Base-by-base conservation (phyloP, 2,329 filamentous ascomycete species). In the Phialemonium atrogriseum region DNA sequence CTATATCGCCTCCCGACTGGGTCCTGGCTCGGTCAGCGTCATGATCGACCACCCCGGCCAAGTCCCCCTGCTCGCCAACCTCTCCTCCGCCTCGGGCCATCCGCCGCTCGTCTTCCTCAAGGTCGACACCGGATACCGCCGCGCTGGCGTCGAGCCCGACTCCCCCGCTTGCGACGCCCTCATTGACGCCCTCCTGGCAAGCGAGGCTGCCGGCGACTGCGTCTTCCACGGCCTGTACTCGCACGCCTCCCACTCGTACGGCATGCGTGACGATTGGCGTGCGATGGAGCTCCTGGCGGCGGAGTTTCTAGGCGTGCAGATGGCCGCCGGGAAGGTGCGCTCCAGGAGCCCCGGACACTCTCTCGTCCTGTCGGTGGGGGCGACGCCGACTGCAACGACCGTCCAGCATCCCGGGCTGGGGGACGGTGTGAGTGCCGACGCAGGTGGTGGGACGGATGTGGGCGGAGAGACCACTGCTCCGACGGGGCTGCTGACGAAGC, bases 241-340 rank as follows among this genome's bases (percentile, higher is more conserved):
- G 3, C 84, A 89, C 52, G 78, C 78, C 6, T 81, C 83, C 2
- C 70, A 84, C 42, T 84, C 77, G 13, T 89, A 91, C 50, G 61
- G 59, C 15, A 66, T 66, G 1, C 64, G 73, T 3, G 56, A 62
- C 6, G 68, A 76, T 40, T 56, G 54, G 54, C 52, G 57, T 14
- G 79, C 81, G 2, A 64, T 84, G 43, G 52, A 63, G 1, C 67
- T 69, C 31, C 57, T 87, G 8, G 62, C 63, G 2, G 58, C 59
- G 7, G 83, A 88, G 56, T 67, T 86, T 26, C 49, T 59, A 14
- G 67, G 66, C 1, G 52, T 78, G 5, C 54, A 65, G 33, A 44
- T 52, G 5, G 75, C 70, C 1, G 62, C 69, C 0, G 34, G 43
- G n/a, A 41, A 46, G 1, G 55, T 62, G 34, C 58, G 50, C 28